A percentile compares a stretch with the other conserved stretches of the same genome.
Evolutionary conservation across 768 basidiomycete genomes (phyloP).

Genomic region (Termitomyces sp.): DNA sequence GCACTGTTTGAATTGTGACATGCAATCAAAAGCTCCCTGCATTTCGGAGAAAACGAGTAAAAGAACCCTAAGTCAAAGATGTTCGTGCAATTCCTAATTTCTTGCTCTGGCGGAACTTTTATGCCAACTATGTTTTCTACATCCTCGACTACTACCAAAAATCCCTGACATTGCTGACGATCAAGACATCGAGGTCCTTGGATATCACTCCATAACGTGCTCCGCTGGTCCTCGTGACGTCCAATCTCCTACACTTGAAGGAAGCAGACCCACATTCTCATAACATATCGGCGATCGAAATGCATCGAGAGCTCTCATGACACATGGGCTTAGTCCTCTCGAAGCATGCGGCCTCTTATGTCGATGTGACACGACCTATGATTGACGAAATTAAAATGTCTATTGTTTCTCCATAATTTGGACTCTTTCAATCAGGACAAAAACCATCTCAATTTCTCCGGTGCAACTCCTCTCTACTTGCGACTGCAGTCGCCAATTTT

Average conservation of each 20-base stretch:
- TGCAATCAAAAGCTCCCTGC: not conserved
- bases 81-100: not conserved
- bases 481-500: not conserved
- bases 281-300: not conserved
- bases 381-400: not conserved
- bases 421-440: no score
- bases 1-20: not conserved
- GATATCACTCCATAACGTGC: not conserved
- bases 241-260: not conserved
- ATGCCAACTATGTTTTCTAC: not conserved
- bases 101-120: not conserved
- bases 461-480: not conserved
- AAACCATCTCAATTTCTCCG: no score
- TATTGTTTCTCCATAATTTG: not conserved
- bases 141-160: not conserved
- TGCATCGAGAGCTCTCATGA: not conserved
- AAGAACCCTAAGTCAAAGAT: not conserved
- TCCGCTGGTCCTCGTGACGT: no score
- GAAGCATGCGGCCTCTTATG: not conserved
- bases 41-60: not conserved
- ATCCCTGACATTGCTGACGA: not conserved
- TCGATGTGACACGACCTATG: not conserved
- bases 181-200: not conserved
- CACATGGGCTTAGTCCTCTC: not conserved
- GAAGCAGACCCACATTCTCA: not conserved